Percentiles rank a stretch among this genome's conserved stretches.
Evolutionary conservation across 2,329 filamentous ascomycete species (phyloP).

Genomic region (Apiospora phragmitis): DNA sequence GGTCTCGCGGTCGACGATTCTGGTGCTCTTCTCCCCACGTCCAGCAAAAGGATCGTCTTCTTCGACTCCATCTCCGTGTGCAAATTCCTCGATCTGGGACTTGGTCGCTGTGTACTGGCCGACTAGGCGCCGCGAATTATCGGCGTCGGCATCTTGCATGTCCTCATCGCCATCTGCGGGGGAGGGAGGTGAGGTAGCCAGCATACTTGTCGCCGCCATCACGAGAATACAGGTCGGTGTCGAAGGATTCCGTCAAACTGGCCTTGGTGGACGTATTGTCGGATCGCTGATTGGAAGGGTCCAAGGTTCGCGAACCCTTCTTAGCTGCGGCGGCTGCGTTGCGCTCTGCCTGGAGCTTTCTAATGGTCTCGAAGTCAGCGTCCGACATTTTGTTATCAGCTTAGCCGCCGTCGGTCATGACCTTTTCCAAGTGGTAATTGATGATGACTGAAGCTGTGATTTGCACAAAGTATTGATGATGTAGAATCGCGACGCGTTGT

Average conservation of each 20-base stretch:
- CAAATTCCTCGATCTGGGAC: slow-evolving; percentile 92
- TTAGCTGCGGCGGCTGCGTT: slow-evolving; percentile 77
- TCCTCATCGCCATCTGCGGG: slow-evolving; percentile 80
- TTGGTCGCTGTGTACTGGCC: slow-evolving; percentile 95
- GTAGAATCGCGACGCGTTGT: not conserved
- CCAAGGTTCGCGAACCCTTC: slow-evolving; percentile 80
- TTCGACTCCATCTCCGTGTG: slow-evolving; percentile 79
- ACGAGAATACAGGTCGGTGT: slow-evolving; percentile 83
- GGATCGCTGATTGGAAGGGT: slow-evolving; percentile 76
- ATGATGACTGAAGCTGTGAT: not conserved
- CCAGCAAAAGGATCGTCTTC: slow-evolving; percentile 88
- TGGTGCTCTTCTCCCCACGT: slow-evolving; percentile 80
- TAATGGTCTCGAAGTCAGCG: slow-evolving; percentile 85
- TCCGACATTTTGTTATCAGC: slow-evolving; percentile 58
- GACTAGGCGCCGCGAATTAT: slow-evolving; percentile 75
- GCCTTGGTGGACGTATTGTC: slow-evolving; percentile 79
- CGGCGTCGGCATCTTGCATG: slow-evolving; percentile 71
- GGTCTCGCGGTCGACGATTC: slow-evolving; percentile 90
- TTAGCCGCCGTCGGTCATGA: slow-evolving; percentile 19
- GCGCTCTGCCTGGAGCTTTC: slow-evolving; percentile 88
- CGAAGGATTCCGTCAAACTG: slow-evolving; percentile 86
- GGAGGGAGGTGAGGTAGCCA: slow-evolving; percentile 89
- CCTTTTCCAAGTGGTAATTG: slow-evolving; percentile 10
- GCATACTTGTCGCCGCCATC: slow-evolving; percentile 78
- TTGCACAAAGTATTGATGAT: not conserved